Conservation (phyloP, 129 eudicot species). For the Helichrysum umbraculigerum region DNA sequence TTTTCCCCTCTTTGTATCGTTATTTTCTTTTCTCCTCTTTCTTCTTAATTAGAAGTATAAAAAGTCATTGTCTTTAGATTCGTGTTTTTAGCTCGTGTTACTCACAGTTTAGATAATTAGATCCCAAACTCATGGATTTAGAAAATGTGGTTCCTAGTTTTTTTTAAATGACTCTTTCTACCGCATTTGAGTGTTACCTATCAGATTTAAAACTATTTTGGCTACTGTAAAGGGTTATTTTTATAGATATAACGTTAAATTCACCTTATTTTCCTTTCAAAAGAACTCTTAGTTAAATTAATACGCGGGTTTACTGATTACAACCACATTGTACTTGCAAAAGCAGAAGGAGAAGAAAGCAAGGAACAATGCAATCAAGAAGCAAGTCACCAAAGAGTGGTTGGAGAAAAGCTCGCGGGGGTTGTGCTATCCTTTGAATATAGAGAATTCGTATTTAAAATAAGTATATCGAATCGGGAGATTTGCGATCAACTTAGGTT, state of each 20-base stretch:
- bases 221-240: too few species aligned
- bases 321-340: neutral
- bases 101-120: too few species aligned
- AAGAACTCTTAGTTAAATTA: neutral
- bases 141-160: too few species aligned
- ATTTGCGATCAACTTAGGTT: neutral
- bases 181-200: too few species aligned
- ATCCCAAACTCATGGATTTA: too few species aligned
- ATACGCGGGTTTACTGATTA: neutral
- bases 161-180: too few species aligned
- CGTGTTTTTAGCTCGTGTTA: too few species aligned
- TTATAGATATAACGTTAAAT: too few species aligned
- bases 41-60: too few species aligned
- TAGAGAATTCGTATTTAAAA: neutral
- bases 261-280: neutral
- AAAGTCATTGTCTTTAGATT: too few species aligned
- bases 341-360: constrained; percentile 27
- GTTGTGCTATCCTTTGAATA: constrained; percentile 15
- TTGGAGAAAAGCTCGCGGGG: constrained; percentile 27
- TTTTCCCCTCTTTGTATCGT: too few species aligned
- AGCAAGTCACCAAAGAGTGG: constrained; percentile 19
- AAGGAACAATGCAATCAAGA: constrained; percentile 27
- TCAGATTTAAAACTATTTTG: neutral
- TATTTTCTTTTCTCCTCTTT: too few species aligned
- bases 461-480: neutral